Evolutionary conservation across 192 early-diverging fungal species (phyloP).

Genomic region (Phlyctochytrium planicorne): DNA sequence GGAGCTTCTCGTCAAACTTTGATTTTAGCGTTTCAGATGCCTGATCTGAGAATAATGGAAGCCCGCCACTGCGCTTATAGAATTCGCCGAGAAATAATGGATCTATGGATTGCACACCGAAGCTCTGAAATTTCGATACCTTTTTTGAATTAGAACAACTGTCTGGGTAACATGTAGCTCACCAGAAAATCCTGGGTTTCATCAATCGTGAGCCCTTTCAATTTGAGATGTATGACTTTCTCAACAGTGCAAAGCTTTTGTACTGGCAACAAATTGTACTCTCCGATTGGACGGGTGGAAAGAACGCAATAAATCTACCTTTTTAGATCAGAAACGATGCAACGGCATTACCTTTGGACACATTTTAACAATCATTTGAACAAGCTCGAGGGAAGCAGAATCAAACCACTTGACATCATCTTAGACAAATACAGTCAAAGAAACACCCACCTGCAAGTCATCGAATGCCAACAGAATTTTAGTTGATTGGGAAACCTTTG

Average conservation of each 20-base stretch:
- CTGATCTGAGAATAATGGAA: constrained; percentile 26
- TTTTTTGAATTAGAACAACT: too few species aligned
- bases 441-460: too few species aligned
- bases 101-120: not conserved
- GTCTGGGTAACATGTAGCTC: not conserved
- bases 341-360: not conserved
- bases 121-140: too few species aligned
- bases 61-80: constrained; percentile 25
- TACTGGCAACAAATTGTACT: not conserved
- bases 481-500: not conserved
- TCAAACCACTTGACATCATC: not conserved
- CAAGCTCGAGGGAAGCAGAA: not conserved
- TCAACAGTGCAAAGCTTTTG: not conserved
- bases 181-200: not conserved
- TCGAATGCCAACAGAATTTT: not conserved
- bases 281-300: not conserved
- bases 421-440: too few species aligned
- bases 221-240: not conserved
- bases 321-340: not conserved
- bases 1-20: constrained; percentile 15
- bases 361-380: not conserved
- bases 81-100: constrained; percentile 5
- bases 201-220: not conserved
- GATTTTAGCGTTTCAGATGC: constrained; percentile 18
- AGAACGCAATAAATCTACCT: not conserved